These are phyloP conservation scores for Avicennia marina DNA, from an alignment of 257 asterid species.

Conservation along the genomic window DNA sequence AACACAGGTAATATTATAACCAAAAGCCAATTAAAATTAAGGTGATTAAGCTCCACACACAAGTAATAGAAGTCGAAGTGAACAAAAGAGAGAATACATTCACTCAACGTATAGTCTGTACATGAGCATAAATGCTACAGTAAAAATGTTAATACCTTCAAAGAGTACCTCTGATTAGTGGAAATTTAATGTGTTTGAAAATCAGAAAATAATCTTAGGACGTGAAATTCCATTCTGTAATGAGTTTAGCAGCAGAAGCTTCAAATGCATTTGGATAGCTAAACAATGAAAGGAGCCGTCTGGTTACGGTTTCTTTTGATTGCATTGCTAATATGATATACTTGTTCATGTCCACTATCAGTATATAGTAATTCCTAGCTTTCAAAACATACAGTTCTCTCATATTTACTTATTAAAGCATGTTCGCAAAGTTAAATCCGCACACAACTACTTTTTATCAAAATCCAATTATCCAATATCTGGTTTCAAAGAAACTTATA, in stretches of 20 bases:
- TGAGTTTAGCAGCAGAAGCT: slow-evolving; percentile 9
- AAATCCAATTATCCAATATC: not conserved
- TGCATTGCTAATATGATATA: not conserved
- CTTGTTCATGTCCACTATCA: not conserved
- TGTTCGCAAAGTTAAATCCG: not conserved
- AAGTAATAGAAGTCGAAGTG: not conserved
- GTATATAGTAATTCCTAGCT: not conserved
- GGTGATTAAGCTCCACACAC: not conserved
- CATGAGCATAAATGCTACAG: not conserved
- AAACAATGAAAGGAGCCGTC: not conserved
- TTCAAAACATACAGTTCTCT: not conserved
- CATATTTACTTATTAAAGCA: not conserved
- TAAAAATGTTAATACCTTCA: not conserved
- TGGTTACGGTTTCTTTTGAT: not conserved
- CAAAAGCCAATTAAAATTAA: not conserved
- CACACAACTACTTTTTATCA: not conserved
- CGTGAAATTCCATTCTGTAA: not conserved
- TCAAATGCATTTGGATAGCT: not conserved
- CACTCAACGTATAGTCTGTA: not conserved
- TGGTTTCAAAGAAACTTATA: not conserved
- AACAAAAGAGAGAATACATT: not conserved
- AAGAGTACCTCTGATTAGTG: not conserved
- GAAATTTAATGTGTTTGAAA: not conserved
- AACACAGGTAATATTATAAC: too few relatives aligned
- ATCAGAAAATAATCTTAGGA: not conserved